Base-by-base conservation (phyloP, 2,329 filamentous ascomycete species). In the Mycogone perniciosa region DNA sequence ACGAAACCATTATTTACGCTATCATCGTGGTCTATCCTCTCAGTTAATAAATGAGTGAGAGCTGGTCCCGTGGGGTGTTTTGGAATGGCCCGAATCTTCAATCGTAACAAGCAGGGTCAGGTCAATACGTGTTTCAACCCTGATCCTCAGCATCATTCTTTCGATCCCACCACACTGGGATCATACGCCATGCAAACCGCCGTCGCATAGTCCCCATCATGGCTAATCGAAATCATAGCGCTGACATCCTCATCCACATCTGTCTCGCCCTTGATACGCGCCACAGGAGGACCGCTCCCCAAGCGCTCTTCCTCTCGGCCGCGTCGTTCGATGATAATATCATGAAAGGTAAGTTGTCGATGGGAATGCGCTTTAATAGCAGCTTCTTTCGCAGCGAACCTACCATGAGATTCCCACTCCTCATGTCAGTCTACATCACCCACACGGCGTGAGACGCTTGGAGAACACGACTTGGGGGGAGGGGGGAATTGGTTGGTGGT, bases 131-230 rank as follows among this genome's bases (percentile, higher is more conserved):
- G 2, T 20, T 20, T 20, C 20, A 20, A 20, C 20, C 20, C 20
- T 30, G 5, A 29, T 30, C 11, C 40, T 42, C 26, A 26, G 6
- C 8, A 7, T 13, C 4, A 42, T 11, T 26, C 27, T 30, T 30
- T 10, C 8, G 6, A 26, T 42, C 29, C 44, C 9, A 31, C 27
- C 11, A 55, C 54, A 31, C 53, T 52, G 44, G 51, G 48, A 31
- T 58, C 54, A 46, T 59, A 44, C n/a, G 78, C 81, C 33, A 89
- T 56, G 56, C 84, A 87, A 1, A 85, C 75, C 6, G 86, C 86
- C 20, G 79, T 84, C 7, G 89, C 89, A 68, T 90, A 95, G 6
- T 89, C 85, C 2, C 81, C 84, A 66, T 96, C 91, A 65, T 96
- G 91, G 61, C 86, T 93, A 59, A 96, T 95, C 53, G 86, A 92